Evolutionary conservation across 805 yeast species (phyloP), one percentile per base, ranked within the genome.

Genomic region (Metschnikowia koreensis): DNA sequence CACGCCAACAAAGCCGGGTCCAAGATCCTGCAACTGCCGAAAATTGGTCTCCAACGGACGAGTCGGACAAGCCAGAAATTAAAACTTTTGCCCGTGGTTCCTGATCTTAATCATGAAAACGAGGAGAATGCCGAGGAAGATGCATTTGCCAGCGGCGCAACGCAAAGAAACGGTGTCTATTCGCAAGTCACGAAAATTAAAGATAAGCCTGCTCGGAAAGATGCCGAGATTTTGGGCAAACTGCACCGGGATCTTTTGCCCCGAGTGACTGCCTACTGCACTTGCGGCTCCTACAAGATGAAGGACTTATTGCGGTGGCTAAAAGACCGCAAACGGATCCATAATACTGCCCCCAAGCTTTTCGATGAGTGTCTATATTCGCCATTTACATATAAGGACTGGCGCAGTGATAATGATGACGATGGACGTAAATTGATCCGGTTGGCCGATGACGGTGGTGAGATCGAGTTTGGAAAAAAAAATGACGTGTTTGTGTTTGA

Each of bases 331-430:
- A 87, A 83, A 64, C 73, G 87, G 54, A 73, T 80, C 1, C 88
- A 86, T 62, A 86, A 90, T 37, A 84, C 94, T 0, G 83, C 83
- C 58, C 97, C 98, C 1, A 89, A 88, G 60, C 70, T 91, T 50
- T 89, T 93, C 71, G 98, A 94, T 65, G 99, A 94, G 67, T 94
- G 98, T 65, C 74, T 94, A 8, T 94, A 92, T 65, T 89, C 97
- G 0, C 97, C 97, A 0, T 93, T 91, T 66, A 83, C 82, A 2
- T 87, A 85, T 62, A 87, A 84, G 56, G 91, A 86, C 65, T 87
- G 92, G 92, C 74, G 92, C 61, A 66, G 67, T 47, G 78, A 71
- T 28, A 43, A 50, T 9, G 81, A 80, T 28, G 80, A 76, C 46
- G 75, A 73, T 48, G 60, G 64, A 31, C 61, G 65, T 17, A 60